Evolutionary conservation across 2,329 filamentous ascomycete species (phyloP), one percentile per base, ranked within the genome.

Genomic region (Calonectria henricotiae): DNA sequence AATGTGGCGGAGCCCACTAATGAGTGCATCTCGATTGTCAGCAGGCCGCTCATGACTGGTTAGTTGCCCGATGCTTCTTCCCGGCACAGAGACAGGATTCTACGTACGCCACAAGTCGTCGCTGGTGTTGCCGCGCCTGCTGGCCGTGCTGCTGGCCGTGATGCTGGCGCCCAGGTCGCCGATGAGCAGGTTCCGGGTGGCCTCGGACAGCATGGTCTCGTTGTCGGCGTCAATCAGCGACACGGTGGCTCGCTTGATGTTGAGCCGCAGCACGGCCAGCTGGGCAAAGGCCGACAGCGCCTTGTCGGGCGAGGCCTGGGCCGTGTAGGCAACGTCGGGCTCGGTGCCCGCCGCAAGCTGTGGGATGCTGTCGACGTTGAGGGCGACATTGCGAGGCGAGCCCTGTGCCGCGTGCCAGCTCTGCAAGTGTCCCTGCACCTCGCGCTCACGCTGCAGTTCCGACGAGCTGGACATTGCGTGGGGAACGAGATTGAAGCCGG

Each of bases 201-300:
- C 84, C 73, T 89, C 87, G 43, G 86, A 86, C 47, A 89, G 81
- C 60, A 89, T 83, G 66, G 85, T 87, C 78, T 89, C 86, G 12
- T 80, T 82, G 3, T 80, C 78, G 5, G 78, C 77, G 70, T 86
- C 85, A 62, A 88, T 84, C 20, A 89, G 78, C 61, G 86, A 86
- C 25, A 89, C 83, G 79, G 89, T 84, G 47, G 82, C 83, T 43
- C 87, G 83, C 70, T 85, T 84, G 32, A 83, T 83, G 17, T 83
- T 80, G 46, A 88, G 80, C 0, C 86, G 81, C 65, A 89, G 82
- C 11, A 86, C 81, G 35, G 83, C 84, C 27, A 89, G 80, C 76
- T 89, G 88, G 5, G 87, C 85, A 67, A 86, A 85, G 4, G 85
- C 83, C 0, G 84, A 86, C 20, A 88, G 78, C 5, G 81, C 76